These are phyloP conservation scores for Smallanthus sonchifolius DNA, from an alignment of 129 eudicot genomes.

Conservation along the genomic window DNA sequence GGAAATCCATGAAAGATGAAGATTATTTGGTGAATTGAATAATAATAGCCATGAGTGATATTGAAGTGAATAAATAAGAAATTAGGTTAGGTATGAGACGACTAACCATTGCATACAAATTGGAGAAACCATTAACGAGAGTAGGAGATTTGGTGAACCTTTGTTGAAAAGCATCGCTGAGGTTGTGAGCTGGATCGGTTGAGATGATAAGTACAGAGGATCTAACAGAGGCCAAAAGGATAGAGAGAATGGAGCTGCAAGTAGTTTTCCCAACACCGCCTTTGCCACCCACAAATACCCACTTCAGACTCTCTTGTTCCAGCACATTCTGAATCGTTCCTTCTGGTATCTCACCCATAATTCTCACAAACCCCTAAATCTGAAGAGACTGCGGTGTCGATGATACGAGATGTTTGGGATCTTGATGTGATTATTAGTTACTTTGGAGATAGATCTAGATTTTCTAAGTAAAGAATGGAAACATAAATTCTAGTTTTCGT, in stretches of 20 bases:
- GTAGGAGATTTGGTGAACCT: constrained; percentile 79
- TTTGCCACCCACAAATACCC: constrained; percentile 98
- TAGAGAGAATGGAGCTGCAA: constrained; percentile 82
- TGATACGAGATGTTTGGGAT: too few species aligned
- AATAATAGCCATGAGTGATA: too few species aligned
- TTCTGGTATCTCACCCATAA: constrained; percentile 50
- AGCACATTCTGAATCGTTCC: constrained; percentile 71
- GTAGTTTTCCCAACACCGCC: constrained; percentile 99
- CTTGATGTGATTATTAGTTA: too few species aligned
- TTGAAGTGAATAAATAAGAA: not conserved
- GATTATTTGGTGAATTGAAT: too few species aligned
- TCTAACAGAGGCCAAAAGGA: constrained; percentile 61
- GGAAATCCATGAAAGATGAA: too few species aligned
- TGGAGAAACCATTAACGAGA: constrained; percentile 84
- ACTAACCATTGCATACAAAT: constrained; percentile 91
- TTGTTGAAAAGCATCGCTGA: constrained; percentile 97
- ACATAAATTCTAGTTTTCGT: too few species aligned
- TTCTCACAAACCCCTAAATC: too few species aligned
- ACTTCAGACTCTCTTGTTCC: constrained; percentile 70
- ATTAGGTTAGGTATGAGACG: too few species aligned
- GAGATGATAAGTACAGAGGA: constrained; percentile 91
- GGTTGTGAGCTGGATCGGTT: constrained; percentile 97
- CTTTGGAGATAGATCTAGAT: too few species aligned
- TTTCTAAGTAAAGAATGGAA: too few species aligned
- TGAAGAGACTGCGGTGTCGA: too few species aligned